phyloP scores from a whole-genome alignment of 768 basidiomycete species.

The Tricholoma bakamatsutake region DNA sequence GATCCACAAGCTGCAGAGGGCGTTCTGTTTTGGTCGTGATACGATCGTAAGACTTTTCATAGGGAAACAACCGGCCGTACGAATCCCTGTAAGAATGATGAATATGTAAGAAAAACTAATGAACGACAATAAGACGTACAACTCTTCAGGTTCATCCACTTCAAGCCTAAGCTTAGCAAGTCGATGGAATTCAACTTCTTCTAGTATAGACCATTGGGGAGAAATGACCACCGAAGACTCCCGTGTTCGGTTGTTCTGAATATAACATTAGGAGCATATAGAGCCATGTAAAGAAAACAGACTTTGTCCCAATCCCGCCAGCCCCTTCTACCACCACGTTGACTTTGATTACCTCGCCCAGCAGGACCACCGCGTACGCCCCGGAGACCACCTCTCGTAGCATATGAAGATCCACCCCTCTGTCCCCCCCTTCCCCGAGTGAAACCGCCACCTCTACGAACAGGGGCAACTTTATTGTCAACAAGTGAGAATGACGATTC shows the following conservation, averaged over 20 bases:
- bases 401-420: conserved; percentile 39
- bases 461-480: conserved; percentile 72
- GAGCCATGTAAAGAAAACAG: conserved; percentile 7
- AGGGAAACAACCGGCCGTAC: conserved; percentile 86
- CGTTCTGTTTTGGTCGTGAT: conserved; percentile 90
- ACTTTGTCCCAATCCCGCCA: conserved; percentile 98
- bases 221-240: conserved; percentile 94
- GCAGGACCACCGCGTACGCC: conserved; percentile 43
- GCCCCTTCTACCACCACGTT: conserved; percentile 61
- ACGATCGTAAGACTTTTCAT: conserved; percentile 94
- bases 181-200: conserved; percentile 95
- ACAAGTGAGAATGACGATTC: conserved; percentile 96
- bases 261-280: conserved; percentile 3
- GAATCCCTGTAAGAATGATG: conserved; percentile 47
- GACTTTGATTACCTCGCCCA: conserved; percentile 34
- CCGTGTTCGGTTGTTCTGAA: conserved; percentile 72
- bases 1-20: conserved; percentile 87
- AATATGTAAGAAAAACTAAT: neutral
- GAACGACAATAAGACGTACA: conserved; percentile 46
- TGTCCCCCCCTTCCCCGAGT: conserved; percentile 49
- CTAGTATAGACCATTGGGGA: conserved; percentile 89
- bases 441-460: conserved; percentile 66
- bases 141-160: conserved; percentile 85
- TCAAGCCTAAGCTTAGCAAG: conserved; percentile 89
- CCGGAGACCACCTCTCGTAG: conserved; percentile 39